A percentile compares a stretch with the other conserved stretches of the same genome.
Evolutionary conservation across 768 basidiomycete species (phyloP).

Genomic region (Mycena floridula): DNA sequence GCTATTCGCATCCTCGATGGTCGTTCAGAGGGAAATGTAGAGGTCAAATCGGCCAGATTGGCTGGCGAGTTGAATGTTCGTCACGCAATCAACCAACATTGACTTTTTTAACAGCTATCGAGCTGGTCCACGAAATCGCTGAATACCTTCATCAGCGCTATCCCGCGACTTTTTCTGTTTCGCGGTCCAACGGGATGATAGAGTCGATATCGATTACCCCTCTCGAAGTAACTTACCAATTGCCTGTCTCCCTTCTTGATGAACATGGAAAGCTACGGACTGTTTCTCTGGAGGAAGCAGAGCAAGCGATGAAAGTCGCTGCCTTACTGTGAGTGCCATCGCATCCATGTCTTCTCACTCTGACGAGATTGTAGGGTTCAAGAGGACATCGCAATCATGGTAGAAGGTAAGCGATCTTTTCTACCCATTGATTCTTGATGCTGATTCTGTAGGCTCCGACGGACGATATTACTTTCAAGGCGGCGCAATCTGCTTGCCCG

Average conservation of each 20-base stretch:
- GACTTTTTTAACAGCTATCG: constrained; percentile 47
- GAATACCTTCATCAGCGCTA: constrained; percentile 63
- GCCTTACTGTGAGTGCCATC: constrained; percentile 49
- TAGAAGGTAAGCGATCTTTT: constrained; percentile 37
- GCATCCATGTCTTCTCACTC: too few relatives aligned
- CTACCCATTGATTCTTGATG: constrained; percentile 3
- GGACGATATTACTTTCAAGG: constrained; percentile 72
- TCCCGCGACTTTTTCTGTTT: constrained; percentile 48
- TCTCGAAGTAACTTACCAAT: neutral
- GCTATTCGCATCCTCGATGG: constrained; percentile 44
- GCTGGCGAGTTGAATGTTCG: constrained; percentile 17
- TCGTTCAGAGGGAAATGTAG: constrained; percentile 26
- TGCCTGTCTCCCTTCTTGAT: neutral
- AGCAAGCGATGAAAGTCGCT: constrained; percentile 55
- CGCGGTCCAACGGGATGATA: constrained; percentile 19
- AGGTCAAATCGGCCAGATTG: constrained; percentile 10
- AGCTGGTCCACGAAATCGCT: constrained; percentile 61
- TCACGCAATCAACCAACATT: constrained; percentile 7
- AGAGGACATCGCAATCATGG: constrained; percentile 55
- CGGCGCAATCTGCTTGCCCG: constrained; percentile 38
- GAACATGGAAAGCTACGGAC: neutral
- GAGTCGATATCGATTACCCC: neutral
- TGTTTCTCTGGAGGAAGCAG: constrained; percentile 21
- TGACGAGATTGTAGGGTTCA: constrained; percentile 32
- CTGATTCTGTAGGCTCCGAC: constrained; percentile 41